A percentile compares a stretch with the other conserved stretches of the same genome.
These are phyloP conservation scores for Sorghum bicolor DNA, from an alignment of 176 grass and related monocot genomes.

Conservation along the genomic window DNA sequence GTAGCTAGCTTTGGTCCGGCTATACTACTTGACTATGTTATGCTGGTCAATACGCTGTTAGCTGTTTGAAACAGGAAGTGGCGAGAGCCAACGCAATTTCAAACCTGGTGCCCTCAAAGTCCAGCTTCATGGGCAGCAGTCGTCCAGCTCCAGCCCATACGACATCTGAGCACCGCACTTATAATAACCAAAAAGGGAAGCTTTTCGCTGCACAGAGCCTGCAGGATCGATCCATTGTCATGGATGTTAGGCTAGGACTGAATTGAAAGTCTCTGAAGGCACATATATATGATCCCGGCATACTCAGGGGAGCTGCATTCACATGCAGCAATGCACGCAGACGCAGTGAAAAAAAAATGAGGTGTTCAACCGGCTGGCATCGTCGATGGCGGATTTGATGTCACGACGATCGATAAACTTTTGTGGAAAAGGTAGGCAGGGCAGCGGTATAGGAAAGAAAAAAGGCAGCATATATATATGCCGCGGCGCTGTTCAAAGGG, in stretches of 20 bases:
- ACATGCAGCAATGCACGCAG: not conserved
- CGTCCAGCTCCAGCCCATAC: slow-evolving; percentile 14
- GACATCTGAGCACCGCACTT: slow-evolving; percentile 19
- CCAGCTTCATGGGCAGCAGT: slow-evolving; percentile 17
- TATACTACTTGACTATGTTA: slow-evolving; percentile 22
- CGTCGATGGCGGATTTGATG: slow-evolving; percentile 50
- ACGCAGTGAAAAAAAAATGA: not conserved
- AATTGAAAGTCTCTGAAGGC: slow-evolving; percentile 10
- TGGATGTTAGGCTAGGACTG: slow-evolving; percentile 20
- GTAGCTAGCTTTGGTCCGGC: slow-evolving; percentile 10
- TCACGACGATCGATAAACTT: not conserved
- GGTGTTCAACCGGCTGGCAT: not conserved
- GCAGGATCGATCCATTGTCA: not conserved
- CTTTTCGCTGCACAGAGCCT: not conserved
- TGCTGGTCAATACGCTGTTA: slow-evolving; percentile 44
- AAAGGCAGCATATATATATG: not conserved
- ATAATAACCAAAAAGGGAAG: slow-evolving; percentile 1
- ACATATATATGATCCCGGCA: slow-evolving; percentile 24
- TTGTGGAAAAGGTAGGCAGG: slow-evolving; percentile 3
- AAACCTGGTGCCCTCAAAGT: slow-evolving; percentile 37
- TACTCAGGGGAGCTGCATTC: not conserved
- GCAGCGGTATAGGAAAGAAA: not conserved
- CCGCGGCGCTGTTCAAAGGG: slow-evolving; percentile 6
- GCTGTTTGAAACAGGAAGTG: slow-evolving; percentile 43
- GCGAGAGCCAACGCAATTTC: not conserved